Evolutionary conservation across 805 yeast genomes (phyloP), one percentile per base, ranked within the genome.

Genomic region (Suhomyces emberorum): DNA sequence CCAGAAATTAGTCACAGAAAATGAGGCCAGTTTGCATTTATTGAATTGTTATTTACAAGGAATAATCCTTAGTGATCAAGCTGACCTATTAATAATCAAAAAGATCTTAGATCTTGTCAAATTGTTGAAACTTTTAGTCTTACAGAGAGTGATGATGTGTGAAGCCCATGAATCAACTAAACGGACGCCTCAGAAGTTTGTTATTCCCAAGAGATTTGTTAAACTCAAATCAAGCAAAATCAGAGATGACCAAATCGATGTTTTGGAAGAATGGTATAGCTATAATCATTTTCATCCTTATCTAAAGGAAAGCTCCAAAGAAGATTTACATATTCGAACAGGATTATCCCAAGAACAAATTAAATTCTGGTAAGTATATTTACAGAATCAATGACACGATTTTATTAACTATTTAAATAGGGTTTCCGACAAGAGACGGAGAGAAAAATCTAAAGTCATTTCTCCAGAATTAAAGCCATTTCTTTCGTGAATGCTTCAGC

Each of bases 381-480:
- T 14, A 4, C 15, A 27, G 18, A 7, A 12, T 14, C 12, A 12
- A 5, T 26, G 8, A 23, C 12, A 14, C 15, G 29, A 26, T 26
- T 20, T 5, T 20, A 30, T 26, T 30, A 30, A 30, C 33, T n/a
- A 20, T 18, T 5, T 20, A 7, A 12, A 18, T 15, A 20, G 33
- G 33, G 33, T 20, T 4, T 30, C 33, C 12, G 21, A 30, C 21
- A 18, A 20, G 12, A 19, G 33, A 12, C 7, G 33, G 7, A 30
- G 14, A n/a, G 26, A 20, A 12, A 30, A 30, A 15, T 4, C 26
- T 7, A 6, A 9, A 11, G 14, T 9, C 5, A n/a, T 30, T 5
- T 30, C 33, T 4, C 9, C 19, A 4, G 33, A 30, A 15, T 22
- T 30, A 15, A 17, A n/a, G 33, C 18, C 32, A 5, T 9, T 30